Evolutionary conservation across 768 basidiomycete genomes (phyloP).

Genomic region (Boletus reticulatus): DNA sequence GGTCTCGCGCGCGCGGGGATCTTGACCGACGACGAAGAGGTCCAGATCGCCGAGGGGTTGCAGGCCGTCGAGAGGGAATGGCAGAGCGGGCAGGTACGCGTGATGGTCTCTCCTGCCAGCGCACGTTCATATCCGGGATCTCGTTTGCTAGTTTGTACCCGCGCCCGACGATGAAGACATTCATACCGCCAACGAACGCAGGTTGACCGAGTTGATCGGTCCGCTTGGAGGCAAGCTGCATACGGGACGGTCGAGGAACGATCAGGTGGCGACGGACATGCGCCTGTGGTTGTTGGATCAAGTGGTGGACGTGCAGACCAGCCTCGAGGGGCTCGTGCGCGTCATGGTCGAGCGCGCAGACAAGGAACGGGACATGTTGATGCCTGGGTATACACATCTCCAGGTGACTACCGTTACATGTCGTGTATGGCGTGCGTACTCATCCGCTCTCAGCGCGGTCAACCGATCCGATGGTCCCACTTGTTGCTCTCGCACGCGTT

Average conservation of each 20-base stretch:
- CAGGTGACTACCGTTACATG: slow-evolving; percentile 51
- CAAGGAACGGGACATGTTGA: slow-evolving; percentile 83
- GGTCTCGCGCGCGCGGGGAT: slow-evolving; percentile 80
- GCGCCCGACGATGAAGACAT: slow-evolving; percentile 96
- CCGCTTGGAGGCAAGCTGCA: slow-evolving; percentile 93
- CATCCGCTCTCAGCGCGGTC: slow-evolving; percentile 68
- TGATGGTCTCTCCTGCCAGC: too few species aligned
- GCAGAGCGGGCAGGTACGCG: slow-evolving; percentile 63
- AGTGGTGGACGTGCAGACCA: slow-evolving; percentile 59
- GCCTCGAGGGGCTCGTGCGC: slow-evolving; percentile 74
- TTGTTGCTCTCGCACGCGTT: slow-evolving; percentile 93
- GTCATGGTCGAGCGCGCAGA: slow-evolving; percentile 94
- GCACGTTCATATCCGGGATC: neutral
- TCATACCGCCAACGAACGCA: slow-evolving; percentile 96
- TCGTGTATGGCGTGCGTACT: neutral
- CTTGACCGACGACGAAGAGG: slow-evolving; percentile 72
- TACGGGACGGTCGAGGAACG: slow-evolving; percentile 95
- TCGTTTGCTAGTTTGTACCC: slow-evolving; percentile 57
- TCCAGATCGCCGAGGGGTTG: slow-evolving; percentile 72
- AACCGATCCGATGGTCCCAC: slow-evolving; percentile 99
- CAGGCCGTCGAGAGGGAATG: slow-evolving; percentile 79
- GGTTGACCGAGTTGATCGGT: slow-evolving; percentile 91
- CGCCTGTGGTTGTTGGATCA: slow-evolving; percentile 91
- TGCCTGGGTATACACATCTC: slow-evolving; percentile 97
- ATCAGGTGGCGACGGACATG: slow-evolving; percentile 99